phyloP scores from a whole-genome alignment of 1,139 yeast species.

The Sugiyamaella grinbergsii region DNA sequence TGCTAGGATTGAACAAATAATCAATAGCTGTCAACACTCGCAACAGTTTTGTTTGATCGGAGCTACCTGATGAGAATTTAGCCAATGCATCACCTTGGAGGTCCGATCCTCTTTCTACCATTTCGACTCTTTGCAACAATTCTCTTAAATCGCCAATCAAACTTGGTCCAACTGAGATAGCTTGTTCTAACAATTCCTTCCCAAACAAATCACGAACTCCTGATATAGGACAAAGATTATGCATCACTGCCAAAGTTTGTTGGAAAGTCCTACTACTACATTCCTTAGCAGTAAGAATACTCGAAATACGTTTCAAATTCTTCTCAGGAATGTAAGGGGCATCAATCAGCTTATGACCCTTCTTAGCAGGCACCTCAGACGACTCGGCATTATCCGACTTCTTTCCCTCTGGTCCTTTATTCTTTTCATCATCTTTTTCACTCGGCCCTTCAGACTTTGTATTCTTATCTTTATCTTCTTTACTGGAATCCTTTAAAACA shows the following conservation, averaged over 20 bases:
- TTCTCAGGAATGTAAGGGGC: conserved; percentile 68
- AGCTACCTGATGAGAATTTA: conserved; percentile 76
- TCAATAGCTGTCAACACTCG: conserved; percentile 88
- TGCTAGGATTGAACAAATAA: conserved; percentile 61
- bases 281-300: conserved; percentile 77
- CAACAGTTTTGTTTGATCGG: conserved; percentile 84
- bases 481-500: conserved; percentile 30
- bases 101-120: conserved; percentile 47
- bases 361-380: conserved; percentile 22
- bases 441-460: conserved; percentile 23
- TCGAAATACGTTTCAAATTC: conserved; percentile 64
- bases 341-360: conserved; percentile 42
- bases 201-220: conserved; percentile 70
- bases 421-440: conserved; percentile 1
- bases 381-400: conserved; percentile 29
- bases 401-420: conserved; percentile 15
- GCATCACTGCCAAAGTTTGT: conserved; percentile 81
- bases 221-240: conserved; percentile 64
- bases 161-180: conserved; percentile 59
- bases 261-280: conserved; percentile 86
- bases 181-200: conserved; percentile 65
- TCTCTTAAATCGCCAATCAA: conserved; percentile 59
- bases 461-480: conserved; percentile 26
- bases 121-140: conserved; percentile 52
- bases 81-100: conserved; percentile 57